Conservation (phyloP, 2,329 filamentous ascomycete species). For the Penicillium sumatraense region DNA sequence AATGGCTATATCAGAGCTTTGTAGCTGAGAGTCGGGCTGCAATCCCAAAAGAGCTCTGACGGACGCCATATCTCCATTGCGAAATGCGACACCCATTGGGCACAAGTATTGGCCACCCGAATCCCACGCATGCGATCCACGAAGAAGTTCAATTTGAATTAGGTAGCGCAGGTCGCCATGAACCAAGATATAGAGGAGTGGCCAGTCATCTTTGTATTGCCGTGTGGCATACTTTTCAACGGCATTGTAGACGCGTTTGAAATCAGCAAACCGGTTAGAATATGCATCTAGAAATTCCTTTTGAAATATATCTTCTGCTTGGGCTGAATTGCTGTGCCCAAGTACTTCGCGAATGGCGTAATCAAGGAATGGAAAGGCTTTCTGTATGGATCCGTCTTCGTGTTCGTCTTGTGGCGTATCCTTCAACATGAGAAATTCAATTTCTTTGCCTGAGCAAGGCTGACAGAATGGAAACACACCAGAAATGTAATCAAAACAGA, state of each 20-base stretch:
- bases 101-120: neutral
- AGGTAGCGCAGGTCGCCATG: neutral
- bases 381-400: constrained; percentile 15
- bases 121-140: neutral
- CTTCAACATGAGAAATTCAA: constrained; percentile 17
- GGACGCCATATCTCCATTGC: neutral
- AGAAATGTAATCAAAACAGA: constrained; percentile 49
- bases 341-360: constrained; percentile 27
- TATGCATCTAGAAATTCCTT: constrained; percentile 25
- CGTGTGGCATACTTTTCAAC: constrained; percentile 36
- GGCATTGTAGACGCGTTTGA: constrained; percentile 38
- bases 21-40: neutral
- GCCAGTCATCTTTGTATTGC: constrained; percentile 7
- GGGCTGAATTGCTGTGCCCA: constrained; percentile 26
- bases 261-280: constrained; percentile 7
- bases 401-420: constrained; percentile 22
- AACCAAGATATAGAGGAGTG: neutral
- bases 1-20: neutral
- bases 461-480: constrained; percentile 8
- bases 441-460: constrained; percentile 17
- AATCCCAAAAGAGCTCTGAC: neutral
- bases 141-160: neutral
- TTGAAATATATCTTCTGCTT: constrained; percentile 13
- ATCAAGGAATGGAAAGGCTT: constrained; percentile 50
- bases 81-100: neutral